phyloP scores from a whole-genome alignment of 208 protist species.

The Crithidia mellificae region DNA sequence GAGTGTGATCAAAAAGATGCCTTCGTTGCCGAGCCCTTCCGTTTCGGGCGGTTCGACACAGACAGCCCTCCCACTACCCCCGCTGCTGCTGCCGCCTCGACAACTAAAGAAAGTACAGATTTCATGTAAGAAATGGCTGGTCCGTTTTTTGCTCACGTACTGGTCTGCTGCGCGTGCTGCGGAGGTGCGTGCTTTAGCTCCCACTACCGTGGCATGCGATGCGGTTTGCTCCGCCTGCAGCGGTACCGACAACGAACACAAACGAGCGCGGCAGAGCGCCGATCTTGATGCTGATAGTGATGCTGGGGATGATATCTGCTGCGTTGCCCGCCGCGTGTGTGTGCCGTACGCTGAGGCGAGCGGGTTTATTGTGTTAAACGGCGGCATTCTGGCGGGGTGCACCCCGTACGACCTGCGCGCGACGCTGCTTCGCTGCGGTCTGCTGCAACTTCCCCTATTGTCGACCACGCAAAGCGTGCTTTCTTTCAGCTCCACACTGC shows the following conservation, averaged over 20 bases:
- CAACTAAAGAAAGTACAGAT: constrained; percentile 26
- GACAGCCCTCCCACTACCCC: background rate
- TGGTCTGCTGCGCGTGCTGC: background rate
- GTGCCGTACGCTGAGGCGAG: constrained; percentile 2
- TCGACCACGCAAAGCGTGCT: background rate
- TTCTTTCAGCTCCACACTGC: constrained; percentile 35
- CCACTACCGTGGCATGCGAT: background rate
- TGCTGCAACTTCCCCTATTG: constrained; percentile 10
- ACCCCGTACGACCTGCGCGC: constrained; percentile 45
- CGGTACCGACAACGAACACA: too few relatives aligned
- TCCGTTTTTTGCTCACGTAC: constrained; percentile 21
- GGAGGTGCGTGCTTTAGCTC: too few relatives aligned
- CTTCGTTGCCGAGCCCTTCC: background rate
- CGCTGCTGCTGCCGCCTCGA: constrained; percentile 16
- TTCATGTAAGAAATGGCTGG: constrained; percentile 26
- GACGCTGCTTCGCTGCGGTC: constrained; percentile 19
- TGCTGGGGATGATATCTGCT: background rate
- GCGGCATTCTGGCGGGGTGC: constrained; percentile 51
- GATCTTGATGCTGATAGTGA: background rate
- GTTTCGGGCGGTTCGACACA: background rate
- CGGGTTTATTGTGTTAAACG: constrained; percentile 68
- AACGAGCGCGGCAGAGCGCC: too few relatives aligned
- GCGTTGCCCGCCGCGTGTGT: background rate
- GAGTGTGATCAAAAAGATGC: background rate
- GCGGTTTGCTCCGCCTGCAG: background rate